Percentiles rank a stretch among this genome's conserved stretches.
Evolutionary conservation across 495 filamentous ascomycete genomes (phyloP).

Genomic region (Penicillium ucsense): DNA sequence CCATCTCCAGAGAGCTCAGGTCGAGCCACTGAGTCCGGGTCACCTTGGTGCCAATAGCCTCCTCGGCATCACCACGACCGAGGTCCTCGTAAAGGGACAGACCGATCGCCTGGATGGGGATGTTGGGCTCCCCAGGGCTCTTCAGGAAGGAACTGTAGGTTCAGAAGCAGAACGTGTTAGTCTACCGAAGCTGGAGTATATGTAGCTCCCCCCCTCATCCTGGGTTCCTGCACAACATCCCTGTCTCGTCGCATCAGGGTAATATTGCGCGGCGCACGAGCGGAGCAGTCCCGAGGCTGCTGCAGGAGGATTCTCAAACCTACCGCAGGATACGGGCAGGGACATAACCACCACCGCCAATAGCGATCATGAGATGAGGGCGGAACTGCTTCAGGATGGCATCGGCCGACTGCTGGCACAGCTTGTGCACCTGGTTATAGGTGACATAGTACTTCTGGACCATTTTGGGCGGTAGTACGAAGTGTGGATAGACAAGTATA

Average conservation of each 20-base stretch:
- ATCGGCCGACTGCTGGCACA: constrained; percentile 77
- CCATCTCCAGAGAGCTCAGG: constrained; percentile 77
- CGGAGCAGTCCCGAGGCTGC: too few relatives aligned
- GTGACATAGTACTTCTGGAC: constrained; percentile 87
- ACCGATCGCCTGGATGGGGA: constrained; percentile 98
- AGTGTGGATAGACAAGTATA: too few relatives aligned
- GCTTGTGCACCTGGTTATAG: constrained; percentile 96
- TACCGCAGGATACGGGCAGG: constrained; percentile 91
- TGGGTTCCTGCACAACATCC: too few relatives aligned
- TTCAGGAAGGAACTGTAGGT: constrained; percentile 77
- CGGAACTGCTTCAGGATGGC: constrained; percentile 73
- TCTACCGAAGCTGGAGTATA: too few relatives aligned
- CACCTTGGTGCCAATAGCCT: constrained; percentile 81
- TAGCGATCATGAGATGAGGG: constrained; percentile 96
- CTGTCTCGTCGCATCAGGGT: too few relatives aligned
- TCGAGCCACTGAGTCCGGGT: constrained; percentile 98
- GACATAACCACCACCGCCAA: constrained; percentile 95
- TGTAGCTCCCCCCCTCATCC: too few relatives aligned
- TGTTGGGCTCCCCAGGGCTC: constrained; percentile 77
- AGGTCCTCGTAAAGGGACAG: constrained; percentile 93
- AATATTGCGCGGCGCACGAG: too few relatives aligned
- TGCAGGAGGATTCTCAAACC: neutral
- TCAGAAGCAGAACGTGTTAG: neutral
- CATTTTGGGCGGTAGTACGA: constrained; percentile 43
- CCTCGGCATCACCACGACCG: constrained; percentile 49